phyloP scores from a whole-genome alignment of 768 basidiomycete species.

The Lactarius akahatsu region DNA sequence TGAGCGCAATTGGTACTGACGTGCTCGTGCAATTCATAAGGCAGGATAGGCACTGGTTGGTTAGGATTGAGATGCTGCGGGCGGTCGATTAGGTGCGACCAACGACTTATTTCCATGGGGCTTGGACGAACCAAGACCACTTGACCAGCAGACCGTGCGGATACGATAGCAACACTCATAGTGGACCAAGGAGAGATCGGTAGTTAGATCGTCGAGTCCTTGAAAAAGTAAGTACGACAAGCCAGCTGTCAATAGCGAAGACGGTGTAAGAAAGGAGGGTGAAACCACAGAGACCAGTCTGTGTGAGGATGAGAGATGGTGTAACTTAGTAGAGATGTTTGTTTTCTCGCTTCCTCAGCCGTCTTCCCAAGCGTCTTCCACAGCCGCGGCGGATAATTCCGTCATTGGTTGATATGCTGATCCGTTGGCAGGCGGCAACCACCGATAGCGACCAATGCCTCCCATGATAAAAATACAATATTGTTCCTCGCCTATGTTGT shows the following conservation, averaged over 20 bases:
- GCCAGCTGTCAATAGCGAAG: slow-evolving; percentile 4
- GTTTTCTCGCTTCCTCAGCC: background rate
- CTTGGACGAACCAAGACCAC: slow-evolving; percentile 20
- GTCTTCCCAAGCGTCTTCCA: background rate
- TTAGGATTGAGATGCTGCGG: slow-evolving; percentile 15
- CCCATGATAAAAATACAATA: background rate
- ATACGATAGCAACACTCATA: slow-evolving; percentile 23
- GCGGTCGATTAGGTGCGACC: background rate
- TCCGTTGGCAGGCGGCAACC: background rate
- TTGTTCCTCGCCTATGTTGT: slow-evolving; percentile 32
- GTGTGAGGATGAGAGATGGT: slow-evolving; percentile 9
- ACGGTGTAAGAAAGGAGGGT: background rate
- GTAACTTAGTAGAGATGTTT: background rate
- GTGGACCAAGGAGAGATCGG: background rate
- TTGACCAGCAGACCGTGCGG: slow-evolving; percentile 14
- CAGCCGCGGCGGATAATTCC: background rate
- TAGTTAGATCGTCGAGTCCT: background rate
- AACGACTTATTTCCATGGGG: background rate
- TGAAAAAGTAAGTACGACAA: slow-evolving; percentile 8
- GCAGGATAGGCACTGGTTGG: slow-evolving; percentile 10
- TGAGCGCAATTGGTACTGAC: background rate
- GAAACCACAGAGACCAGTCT: slow-evolving; percentile 25
- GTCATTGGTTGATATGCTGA: background rate
- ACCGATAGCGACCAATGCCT: background rate
- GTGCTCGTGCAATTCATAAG: slow-evolving; percentile 19